Percentiles rank a stretch among this genome's conserved stretches.
Conservation (phyloP, 495 filamentous ascomycete species). For the Eremomyces bilateralis region DNA sequence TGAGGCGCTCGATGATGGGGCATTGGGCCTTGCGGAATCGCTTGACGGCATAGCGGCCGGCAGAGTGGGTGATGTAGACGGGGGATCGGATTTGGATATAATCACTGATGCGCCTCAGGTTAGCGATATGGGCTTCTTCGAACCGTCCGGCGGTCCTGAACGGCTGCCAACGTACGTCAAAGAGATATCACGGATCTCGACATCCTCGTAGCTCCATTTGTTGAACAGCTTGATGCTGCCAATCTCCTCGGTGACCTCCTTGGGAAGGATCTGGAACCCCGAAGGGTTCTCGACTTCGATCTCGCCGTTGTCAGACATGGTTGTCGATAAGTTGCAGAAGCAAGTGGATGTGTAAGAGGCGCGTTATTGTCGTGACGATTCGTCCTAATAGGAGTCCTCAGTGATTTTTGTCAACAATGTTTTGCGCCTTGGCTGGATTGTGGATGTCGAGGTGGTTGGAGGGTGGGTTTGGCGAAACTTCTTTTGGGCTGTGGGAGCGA, state of each 20-base stretch:
- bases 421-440: not conserved
- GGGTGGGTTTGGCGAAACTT: not conserved
- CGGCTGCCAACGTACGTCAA: slow-evolving; percentile 58
- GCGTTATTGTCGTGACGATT: slow-evolving; percentile 3
- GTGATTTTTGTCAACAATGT: slow-evolving; percentile 1
- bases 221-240: slow-evolving; percentile 96
- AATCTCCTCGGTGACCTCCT: slow-evolving; percentile 77
- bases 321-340: no score
- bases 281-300: slow-evolving; percentile 66
- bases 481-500: not conserved
- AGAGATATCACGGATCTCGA: slow-evolving; percentile 98
- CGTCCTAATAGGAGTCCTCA: slow-evolving; percentile 1
- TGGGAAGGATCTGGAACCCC: slow-evolving; percentile 69
- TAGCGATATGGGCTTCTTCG: not conserved
- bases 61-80: slow-evolving; percentile 96
- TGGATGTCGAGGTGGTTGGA: not conserved
- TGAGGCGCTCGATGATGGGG: slow-evolving; percentile 99
- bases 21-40: slow-evolving; percentile 99
- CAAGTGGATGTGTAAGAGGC: not conserved
- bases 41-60: slow-evolving; percentile 96
- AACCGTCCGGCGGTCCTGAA: not conserved
- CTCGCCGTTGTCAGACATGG: slow-evolving; percentile 77
- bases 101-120: slow-evolving; percentile 44
- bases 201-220: slow-evolving; percentile 95
- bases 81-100: slow-evolving; percentile 98